Conservation (phyloP, 2,329 filamentous ascomycete species). For the Lachnellula suecica region DNA sequence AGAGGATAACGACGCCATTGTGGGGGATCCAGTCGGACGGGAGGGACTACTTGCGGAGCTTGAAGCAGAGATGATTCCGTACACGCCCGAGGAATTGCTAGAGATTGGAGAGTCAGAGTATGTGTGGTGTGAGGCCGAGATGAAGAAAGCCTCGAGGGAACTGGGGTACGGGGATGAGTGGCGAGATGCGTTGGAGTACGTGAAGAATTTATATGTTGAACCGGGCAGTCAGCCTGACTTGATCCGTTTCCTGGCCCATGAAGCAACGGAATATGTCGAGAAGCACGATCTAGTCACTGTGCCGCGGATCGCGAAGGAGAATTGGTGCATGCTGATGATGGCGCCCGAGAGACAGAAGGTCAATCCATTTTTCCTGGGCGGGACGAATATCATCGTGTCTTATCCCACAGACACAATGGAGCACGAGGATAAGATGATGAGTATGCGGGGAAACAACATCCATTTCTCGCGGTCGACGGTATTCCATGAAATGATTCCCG, state of each 20-base stretch:
- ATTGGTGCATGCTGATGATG: constrained; percentile 58
- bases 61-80: constrained; percentile 56
- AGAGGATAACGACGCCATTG: constrained; percentile 47
- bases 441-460: constrained; percentile 57
- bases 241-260: constrained; percentile 48
- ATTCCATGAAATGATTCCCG: constrained; percentile 62
- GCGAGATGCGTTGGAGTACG: constrained; percentile 53
- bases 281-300: constrained; percentile 55
- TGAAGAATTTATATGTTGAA: constrained; percentile 53
- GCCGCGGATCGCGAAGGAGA: constrained; percentile 50
- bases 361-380: constrained; percentile 60
- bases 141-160: constrained; percentile 48
- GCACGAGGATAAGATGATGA: constrained; percentile 57
- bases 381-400: constrained; percentile 51
- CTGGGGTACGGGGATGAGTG: constrained; percentile 50
- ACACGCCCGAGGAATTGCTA: constrained; percentile 56
- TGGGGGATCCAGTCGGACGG: constrained; percentile 56
- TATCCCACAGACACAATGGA: constrained; percentile 54
- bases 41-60: constrained; percentile 51
- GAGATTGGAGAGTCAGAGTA: constrained; percentile 50
- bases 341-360: constrained; percentile 49
- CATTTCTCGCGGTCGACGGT: constrained; percentile 58
- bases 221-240: constrained; percentile 53
- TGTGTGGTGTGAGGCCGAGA: constrained; percentile 54
- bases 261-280: constrained; percentile 53